Base-by-base conservation (phyloP, 2,329 filamentous ascomycete genomes). In the Epichloe brachyelytri region DNA sequence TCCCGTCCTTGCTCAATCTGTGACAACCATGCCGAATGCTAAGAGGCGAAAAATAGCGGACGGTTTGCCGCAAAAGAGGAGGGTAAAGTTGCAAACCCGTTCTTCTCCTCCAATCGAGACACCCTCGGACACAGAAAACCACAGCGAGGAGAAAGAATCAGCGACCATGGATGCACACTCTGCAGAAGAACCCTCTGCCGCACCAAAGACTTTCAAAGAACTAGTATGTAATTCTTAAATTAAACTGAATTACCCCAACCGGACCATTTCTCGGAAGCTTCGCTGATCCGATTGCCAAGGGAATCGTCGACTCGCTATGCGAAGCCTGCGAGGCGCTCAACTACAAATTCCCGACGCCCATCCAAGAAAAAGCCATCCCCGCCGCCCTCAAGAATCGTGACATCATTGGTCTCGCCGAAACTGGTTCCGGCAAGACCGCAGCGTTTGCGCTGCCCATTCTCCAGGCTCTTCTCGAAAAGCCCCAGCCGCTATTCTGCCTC, bases 371-470 rank as follows among this genome's bases (percentile, higher is more conserved):
- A 65, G 78, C 89, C 0, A 95, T 97, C 59, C 91, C 91, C 4
- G 65, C 77, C 48, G 90, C 90, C 37, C 75, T 96, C 4, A 70
- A 86, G 61, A 83, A 85, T 49, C 80, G 88, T 61, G 93, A 97
- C 66, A 75, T 97, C 36, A 95, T 98, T 59, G 93, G 90, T 41
- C 76, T 97, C 48, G 93, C 93, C 34, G 91, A 98, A 69, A 98
- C 93, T 0, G 93, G 93, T 59, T 89, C 83, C 63, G 93, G 93
- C 69, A 98, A 97, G 73, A 97, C 93, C 0, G 91, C 89, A 6
- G 90, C 93, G 0, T 98, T 97, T 65, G 89, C 88, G 0, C 74
- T 98, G 3, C 93, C 93, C 1, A 94, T 98, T 39, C 77, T 98
- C 2, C 90, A 96, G 65, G 82, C 86, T 3, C 79, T 98, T 1